phyloP scores from a whole-genome alignment of 2,329 filamentous ascomycete species.

The Cadophora luteo-olivacea region DNA sequence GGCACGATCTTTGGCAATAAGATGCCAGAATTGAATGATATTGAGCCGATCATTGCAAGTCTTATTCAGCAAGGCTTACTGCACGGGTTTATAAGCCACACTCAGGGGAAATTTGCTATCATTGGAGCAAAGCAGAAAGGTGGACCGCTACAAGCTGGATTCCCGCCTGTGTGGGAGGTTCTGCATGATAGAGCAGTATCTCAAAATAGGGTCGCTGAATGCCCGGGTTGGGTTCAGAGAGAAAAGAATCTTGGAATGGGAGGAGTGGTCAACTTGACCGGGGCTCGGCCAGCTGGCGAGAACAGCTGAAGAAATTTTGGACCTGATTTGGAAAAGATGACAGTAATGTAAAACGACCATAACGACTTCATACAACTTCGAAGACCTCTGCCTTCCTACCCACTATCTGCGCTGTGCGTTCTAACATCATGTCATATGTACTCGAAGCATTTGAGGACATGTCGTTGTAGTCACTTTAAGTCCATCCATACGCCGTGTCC shows the following conservation, averaged over 20 bases:
- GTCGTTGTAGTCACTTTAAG: too few species aligned
- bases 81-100: conserved; percentile 83
- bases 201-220: conserved; percentile 57
- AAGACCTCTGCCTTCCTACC: too few species aligned
- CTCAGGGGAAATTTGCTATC: conserved; percentile 79
- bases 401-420: too few species aligned
- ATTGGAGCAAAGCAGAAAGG: conserved; percentile 74
- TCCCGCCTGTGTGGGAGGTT: conserved; percentile 76
- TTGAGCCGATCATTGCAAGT: conserved; percentile 80
- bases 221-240: conserved; percentile 77
- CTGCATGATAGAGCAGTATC: conserved; percentile 66
- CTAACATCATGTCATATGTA: too few species aligned
- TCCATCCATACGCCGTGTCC: neutral
- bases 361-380: neutral
- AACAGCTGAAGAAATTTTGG: conserved; percentile 23
- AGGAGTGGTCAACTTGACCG: conserved; percentile 62
- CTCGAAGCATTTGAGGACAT: neutral
- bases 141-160: conserved; percentile 72
- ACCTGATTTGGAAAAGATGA: too few species aligned
- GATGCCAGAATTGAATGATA: conserved; percentile 63
- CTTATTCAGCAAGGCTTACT: conserved; percentile 82
- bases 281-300: conserved; percentile 57
- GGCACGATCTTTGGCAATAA: conserved; percentile 70
- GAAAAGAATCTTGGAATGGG: conserved; percentile 49
- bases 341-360: neutral